Base-by-base conservation (phyloP, 306 rosid genomes). In the Sophora flavescens region DNA sequence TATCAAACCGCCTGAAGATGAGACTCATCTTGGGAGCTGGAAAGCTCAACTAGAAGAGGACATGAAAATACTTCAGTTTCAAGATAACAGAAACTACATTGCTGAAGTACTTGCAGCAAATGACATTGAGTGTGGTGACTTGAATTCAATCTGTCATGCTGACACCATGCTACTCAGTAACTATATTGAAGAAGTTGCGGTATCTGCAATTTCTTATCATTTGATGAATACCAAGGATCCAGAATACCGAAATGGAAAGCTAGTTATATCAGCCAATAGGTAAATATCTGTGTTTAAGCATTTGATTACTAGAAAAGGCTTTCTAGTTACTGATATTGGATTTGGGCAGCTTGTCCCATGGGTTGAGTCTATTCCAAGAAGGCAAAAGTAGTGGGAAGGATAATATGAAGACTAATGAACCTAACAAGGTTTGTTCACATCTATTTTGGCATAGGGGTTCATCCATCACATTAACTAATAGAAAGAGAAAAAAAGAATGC, bases 41-140 rank as follows among this genome's bases (percentile, higher is more conserved):
- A 87, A 87, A 75, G 80, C 87, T 47, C 87, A 83, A 81, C 84
- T 89, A 61, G 89, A 89, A 81, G 88, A 89, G 76, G 94, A 86
- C 85, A 87, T 74, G 86, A 82, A 83, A 88, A 64, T 13, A 53
- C 74, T 87, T 70, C 93, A 83, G 81, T 81, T 82, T 70, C 88
- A 87, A 75, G 97, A 93, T 85, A 87, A 80, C 83, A 89, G 88
- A 84, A 90, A 93, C 82, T 90, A 93, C 85, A 90, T 93, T 74
- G 85, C 93, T 12, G 88, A 89, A 75, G 91, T 89, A 35, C 91
- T 93, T 75, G 90, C 94, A 7, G 87, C 89, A 61, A 89, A 86
- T 82, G 93, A 89, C 83, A 87, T 89, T 33, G 96, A 89, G 71
- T 92, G 96, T 73, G 89, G 88, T 53, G 93, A 89, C 60, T 78